Percentiles rank a stretch among this genome's conserved stretches.
Evolutionary conservation across 257 asterid genomes (phyloP).

Genomic region (Forsythia viridissima): DNA sequence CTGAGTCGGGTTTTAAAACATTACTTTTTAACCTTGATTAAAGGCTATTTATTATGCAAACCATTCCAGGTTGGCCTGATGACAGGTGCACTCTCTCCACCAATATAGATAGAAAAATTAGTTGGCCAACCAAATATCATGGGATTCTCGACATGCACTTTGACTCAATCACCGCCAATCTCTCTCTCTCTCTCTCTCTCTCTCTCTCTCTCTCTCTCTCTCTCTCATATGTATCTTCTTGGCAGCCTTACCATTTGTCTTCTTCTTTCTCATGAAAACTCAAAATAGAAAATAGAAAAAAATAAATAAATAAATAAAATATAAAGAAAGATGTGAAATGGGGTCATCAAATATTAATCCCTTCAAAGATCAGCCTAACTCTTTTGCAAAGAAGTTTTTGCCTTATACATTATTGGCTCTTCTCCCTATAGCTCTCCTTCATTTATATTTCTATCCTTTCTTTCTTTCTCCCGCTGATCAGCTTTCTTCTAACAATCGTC

Average conservation of each 20-base stretch:
- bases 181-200: not conserved
- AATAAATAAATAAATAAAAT: not conserved
- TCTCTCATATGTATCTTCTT: not conserved
- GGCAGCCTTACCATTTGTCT: not conserved
- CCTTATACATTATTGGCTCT: constrained; percentile 38
- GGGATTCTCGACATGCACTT: constrained; percentile 26
- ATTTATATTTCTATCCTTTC: constrained; percentile 39
- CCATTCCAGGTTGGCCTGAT: too few species aligned
- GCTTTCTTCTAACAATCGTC: constrained; percentile 22
- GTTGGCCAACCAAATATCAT: constrained; percentile 36
- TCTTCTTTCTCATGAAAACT: not conserved
- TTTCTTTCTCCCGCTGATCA: constrained; percentile 26
- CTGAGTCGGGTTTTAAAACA: too few species aligned
- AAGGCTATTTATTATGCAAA: too few species aligned
- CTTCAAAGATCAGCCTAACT: constrained; percentile 20
- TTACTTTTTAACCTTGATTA: too few species aligned
- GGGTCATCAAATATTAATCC: constrained; percentile 34
- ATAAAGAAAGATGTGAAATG: constrained; percentile 26
- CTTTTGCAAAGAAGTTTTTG: constrained; percentile 28
- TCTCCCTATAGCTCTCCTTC: constrained; percentile 45
- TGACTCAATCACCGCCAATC: constrained; percentile 32
- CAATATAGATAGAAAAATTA: constrained; percentile 3
- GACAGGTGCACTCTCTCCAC: not conserved
- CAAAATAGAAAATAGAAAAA: not conserved
- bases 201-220: not conserved